Conservation (phyloP, 139 green algal species). For the Haematococcus sp. region DNA sequence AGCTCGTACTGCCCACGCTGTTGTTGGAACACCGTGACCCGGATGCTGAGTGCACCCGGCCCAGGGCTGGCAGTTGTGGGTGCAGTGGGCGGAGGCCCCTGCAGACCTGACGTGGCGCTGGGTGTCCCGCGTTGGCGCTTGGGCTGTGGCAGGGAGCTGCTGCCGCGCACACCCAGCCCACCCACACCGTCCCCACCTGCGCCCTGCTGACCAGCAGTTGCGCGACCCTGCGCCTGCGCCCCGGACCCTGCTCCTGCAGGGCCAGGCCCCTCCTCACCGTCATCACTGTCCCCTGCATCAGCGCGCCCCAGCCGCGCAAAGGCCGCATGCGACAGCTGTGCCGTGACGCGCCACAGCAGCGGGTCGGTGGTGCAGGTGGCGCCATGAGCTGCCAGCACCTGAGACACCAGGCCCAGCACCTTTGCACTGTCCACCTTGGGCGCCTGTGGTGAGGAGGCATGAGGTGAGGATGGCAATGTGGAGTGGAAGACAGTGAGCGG, state of each 20-base stretch:
- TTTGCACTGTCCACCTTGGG: no score
- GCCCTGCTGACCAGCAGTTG: no score
- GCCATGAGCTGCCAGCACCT: not conserved
- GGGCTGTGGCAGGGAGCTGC: no score
- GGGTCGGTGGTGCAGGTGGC: not conserved
- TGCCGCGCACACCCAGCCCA: no score
- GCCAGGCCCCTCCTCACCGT: not conserved
- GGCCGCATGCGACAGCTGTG: not conserved
- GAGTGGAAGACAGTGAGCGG: no score
- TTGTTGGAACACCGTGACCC: constrained; percentile 18
- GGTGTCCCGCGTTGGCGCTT: not conserved
- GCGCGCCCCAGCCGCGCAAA: not conserved
- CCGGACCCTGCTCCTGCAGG: not conserved
- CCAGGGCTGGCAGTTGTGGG: not conserved
- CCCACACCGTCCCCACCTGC: no score
- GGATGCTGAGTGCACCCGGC: not conserved
- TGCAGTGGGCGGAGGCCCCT: not conserved
- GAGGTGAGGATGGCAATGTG: no score
- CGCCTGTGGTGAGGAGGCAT: no score
- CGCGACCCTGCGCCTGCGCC: not conserved
- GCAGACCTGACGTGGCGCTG: not conserved
- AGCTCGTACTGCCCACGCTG: constrained; percentile 23
- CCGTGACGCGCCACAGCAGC: constrained; percentile 3
- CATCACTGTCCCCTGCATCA: not conserved
- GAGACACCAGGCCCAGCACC: no score